Evolutionary conservation across 495 filamentous ascomycete species (phyloP).

Genomic region (Penicillium salamii): DNA sequence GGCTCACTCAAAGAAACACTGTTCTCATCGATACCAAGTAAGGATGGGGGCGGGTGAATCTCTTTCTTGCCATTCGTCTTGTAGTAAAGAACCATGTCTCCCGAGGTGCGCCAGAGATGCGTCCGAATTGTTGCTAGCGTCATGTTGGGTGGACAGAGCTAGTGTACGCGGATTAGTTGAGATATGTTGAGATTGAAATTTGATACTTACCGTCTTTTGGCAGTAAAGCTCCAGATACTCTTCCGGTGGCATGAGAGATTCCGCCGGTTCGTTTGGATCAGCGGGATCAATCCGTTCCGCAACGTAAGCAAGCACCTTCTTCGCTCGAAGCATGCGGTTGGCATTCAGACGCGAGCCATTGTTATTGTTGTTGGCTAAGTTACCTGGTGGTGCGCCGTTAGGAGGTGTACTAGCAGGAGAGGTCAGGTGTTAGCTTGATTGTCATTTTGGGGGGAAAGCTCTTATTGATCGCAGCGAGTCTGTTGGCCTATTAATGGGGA

Average conservation of each 20-base stretch:
- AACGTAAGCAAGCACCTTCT: constrained; percentile 92
- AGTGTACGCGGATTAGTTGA: not conserved
- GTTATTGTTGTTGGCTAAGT: constrained; percentile 17
- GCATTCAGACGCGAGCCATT: constrained; percentile 88
- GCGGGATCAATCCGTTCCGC: constrained; percentile 81
- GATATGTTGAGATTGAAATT: not conserved
- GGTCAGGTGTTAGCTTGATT: constrained; percentile 6
- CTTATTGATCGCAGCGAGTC: too few species aligned
- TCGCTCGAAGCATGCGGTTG: constrained; percentile 92
- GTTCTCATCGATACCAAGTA: constrained; percentile 19
- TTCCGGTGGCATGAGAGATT: constrained; percentile 70
- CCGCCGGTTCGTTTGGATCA: constrained; percentile 49
- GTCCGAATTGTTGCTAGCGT: constrained; percentile 86
- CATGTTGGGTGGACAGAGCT: constrained; percentile 71
- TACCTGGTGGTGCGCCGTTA: constrained; percentile 18
- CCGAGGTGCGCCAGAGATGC: constrained; percentile 88
- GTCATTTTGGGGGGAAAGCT: too few species aligned
- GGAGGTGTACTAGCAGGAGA: constrained; percentile 16
- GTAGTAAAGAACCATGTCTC: constrained; percentile 87
- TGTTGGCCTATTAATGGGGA: not conserved
- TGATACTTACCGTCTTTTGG: constrained; percentile 71
- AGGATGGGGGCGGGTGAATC: constrained; percentile 26
- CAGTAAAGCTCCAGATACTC: constrained; percentile 94
- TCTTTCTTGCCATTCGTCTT: constrained; percentile 79
- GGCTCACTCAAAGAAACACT: constrained; percentile 6